Evolutionary conservation across 768 basidiomycete species (phyloP).

Genomic region (Gymnopilus junonius): DNA sequence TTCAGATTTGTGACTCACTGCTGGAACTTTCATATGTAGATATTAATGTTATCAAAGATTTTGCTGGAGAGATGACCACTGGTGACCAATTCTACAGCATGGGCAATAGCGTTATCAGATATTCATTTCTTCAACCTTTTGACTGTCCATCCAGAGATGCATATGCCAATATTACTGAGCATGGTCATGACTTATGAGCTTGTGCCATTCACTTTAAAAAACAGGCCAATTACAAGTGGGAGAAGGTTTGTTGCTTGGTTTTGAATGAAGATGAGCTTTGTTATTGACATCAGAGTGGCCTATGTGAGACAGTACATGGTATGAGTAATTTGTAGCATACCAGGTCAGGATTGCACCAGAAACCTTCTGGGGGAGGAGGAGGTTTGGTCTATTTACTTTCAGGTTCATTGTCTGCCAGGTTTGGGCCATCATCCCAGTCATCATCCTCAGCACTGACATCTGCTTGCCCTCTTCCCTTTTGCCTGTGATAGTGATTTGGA

Average conservation of each 20-base stretch:
- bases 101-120: constrained; percentile 27
- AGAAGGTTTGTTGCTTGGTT: constrained; percentile 33
- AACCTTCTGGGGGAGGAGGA: constrained; percentile 15
- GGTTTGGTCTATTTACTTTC: background rate
- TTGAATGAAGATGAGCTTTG: constrained; percentile 28
- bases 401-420: constrained; percentile 17
- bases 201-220: constrained; percentile 34
- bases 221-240: constrained; percentile 32
- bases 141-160: constrained; percentile 30
- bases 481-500: constrained; percentile 18
- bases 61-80: constrained; percentile 19
- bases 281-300: constrained; percentile 4
- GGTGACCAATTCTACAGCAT: constrained; percentile 26
- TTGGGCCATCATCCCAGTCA: constrained; percentile 20
- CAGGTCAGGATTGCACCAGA: constrained; percentile 24
- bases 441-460: background rate
- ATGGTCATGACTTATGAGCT: constrained; percentile 28
- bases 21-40: constrained; percentile 33
- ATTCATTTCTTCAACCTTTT: too few relatives aligned
- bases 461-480: background rate
- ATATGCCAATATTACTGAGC: constrained; percentile 31
- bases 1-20: constrained; percentile 33
- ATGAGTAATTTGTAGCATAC: constrained; percentile 12
- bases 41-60: constrained; percentile 39
- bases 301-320: background rate